Evolutionary conservation across 2,329 filamentous ascomycete genomes (phyloP).

Genomic region (Zelopaecilomyces penicillatus): DNA sequence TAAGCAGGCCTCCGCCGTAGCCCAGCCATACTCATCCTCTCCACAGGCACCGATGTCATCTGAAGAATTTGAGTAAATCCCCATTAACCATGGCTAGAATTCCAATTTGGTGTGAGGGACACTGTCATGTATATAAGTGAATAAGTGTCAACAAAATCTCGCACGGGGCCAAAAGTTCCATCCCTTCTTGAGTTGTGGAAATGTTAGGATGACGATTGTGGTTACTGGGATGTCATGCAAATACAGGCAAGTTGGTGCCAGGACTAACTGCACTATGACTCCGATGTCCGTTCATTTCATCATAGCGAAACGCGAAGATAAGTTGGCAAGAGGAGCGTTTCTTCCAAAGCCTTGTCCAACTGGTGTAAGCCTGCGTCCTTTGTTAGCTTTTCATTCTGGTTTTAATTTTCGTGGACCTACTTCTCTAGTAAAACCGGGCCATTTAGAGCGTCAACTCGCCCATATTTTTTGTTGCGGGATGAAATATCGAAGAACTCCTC

Average conservation of each 20-base stretch:
- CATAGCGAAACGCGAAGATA: constrained; percentile 69
- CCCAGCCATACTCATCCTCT: constrained; percentile 9
- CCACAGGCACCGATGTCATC: constrained; percentile 34
- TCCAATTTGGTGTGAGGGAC: background rate
- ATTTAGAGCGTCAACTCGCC: constrained; percentile 83
- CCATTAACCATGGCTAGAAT: background rate
- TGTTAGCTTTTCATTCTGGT: constrained; percentile 17
- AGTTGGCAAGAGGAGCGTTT: constrained; percentile 57
- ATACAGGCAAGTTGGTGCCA: no score
- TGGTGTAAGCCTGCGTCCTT: constrained; percentile 49
- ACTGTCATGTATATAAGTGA: constrained; percentile 3
- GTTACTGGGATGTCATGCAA: no score
- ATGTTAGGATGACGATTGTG: no score
- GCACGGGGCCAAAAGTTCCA: background rate
- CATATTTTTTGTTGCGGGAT: constrained; percentile 85
- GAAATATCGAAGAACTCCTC: constrained; percentile 95
- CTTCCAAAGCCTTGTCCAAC: constrained; percentile 50
- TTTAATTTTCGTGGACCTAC: constrained; percentile 34
- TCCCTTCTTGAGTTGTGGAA: background rate
- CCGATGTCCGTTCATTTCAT: constrained; percentile 26
- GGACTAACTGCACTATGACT: no score
- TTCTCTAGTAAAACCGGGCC: constrained; percentile 89
- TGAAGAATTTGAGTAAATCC: constrained; percentile 38
- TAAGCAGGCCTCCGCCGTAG: constrained; percentile 34
- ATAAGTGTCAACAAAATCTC: no score